These are phyloP conservation scores for Penicillium italicum DNA, from an alignment of 2,329 filamentous ascomycete genomes.

Conservation along the genomic window DNA sequence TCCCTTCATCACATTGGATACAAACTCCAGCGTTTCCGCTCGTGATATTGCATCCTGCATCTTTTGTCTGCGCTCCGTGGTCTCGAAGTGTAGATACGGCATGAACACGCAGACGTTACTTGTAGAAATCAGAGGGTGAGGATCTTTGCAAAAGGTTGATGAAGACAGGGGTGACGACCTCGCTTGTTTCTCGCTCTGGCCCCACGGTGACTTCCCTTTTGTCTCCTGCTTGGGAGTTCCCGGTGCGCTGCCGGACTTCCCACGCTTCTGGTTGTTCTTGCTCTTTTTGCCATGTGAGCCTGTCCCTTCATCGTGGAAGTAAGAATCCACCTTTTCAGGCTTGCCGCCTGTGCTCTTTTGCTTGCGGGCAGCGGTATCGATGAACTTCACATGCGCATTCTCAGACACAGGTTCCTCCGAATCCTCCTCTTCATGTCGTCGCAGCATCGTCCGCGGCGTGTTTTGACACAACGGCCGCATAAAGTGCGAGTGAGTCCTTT, in stretches of 20 bases:
- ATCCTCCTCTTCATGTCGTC: conserved; percentile 22
- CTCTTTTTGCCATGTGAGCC: conserved; percentile 28
- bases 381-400: conserved; percentile 8
- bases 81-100: conserved; percentile 65
- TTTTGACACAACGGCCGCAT: conserved; percentile 59
- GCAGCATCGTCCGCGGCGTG: conserved; percentile 37
- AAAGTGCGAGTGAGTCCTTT: conserved; percentile 57
- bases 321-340: conserved; percentile 25
- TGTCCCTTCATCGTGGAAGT: conserved; percentile 26
- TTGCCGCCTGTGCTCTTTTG: conserved; percentile 27
- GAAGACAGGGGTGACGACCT: conserved; percentile 23
- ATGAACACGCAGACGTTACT: conserved; percentile 48
- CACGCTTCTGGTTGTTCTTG: conserved; percentile 27
- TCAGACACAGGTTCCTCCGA: conserved; percentile 16
- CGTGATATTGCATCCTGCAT: conserved; percentile 55
- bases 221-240: conserved; percentile 24
- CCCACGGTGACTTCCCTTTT: conserved; percentile 34
- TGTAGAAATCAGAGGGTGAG: conserved; percentile 15
- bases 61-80: conserved; percentile 50
- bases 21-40: conserved; percentile 26
- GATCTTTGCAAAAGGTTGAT: conserved; percentile 39
- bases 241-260: conserved; percentile 23
- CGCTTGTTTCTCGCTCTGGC: conserved; percentile 28
- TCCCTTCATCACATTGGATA: conserved; percentile 27
- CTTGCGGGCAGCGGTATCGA: conserved; percentile 22